Base-by-base conservation (phyloP, 2,329 filamentous ascomycete genomes). In the Thermothelomyces thermophilus region DNA sequence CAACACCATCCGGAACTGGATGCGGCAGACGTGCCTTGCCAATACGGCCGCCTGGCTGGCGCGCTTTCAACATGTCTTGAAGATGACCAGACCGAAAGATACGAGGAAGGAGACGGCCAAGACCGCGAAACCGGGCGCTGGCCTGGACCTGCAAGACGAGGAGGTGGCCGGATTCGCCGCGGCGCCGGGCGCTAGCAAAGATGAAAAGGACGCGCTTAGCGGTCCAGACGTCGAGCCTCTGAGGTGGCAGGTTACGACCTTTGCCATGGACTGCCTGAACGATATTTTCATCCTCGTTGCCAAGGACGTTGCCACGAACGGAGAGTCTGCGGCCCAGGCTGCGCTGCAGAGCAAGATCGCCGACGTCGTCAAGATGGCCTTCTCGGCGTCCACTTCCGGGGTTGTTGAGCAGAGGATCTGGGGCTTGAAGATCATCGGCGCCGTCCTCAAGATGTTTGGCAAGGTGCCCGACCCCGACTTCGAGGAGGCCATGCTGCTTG, bases 391-490 rank as follows among this genome's bases (percentile, higher is more conserved):
- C 1, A 98, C 93, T 0, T 91, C 91, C 2, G 88, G 87, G 57
- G 90, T 98, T 0, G 79, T 95, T 20, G 87, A 95, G 62, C 76
- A 98, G 51, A 80, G 93, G 22, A 84, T 98, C 34, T 89, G 90
- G 74, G 93, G 93, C 22, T 70, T 98, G 56, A 90, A 90, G 65
- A 95, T 98, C 48, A 90, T 98, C 48, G 90, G 95, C 53, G 87
- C 90, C 50, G 82, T 97, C 9, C 73, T 98, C 44, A 95, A 90
- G 73, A 89, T 96, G 75, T 98, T 98, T 70, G 93, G 93, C 47
- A 91, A 90, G 64, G 90, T 87, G 1, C 87, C 91, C 1, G 93
- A 98, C 68, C 94, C 93, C 0, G 93, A 98, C 65, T 98, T 98
- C 63, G 82, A 91, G n/a, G 93, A 98, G 68, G 93, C 87, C 0